Conservation (phyloP, 192 early-diverging fungal genomes). For the Coemansia sp. region DNA sequence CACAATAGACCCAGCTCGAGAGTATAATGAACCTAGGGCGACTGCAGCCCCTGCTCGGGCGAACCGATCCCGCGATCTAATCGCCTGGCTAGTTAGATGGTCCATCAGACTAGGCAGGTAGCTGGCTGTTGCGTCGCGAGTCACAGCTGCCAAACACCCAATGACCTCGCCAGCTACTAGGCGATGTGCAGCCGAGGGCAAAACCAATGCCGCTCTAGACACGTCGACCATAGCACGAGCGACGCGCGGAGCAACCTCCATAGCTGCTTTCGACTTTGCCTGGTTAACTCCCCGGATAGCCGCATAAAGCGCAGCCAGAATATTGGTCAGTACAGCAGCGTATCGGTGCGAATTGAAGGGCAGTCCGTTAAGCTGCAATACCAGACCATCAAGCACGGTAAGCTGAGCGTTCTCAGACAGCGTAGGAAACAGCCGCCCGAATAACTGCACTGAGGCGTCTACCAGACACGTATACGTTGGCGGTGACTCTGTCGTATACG, state of each 20-base stretch:
- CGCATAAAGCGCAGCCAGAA: slow-evolving; percentile 72
- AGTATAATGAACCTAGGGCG: slow-evolving; percentile 87
- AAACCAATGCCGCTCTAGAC: slow-evolving; percentile 62
- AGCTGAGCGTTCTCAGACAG: slow-evolving; percentile 76
- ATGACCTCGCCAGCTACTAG: slow-evolving; percentile 80
- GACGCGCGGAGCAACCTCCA: slow-evolving; percentile 23
- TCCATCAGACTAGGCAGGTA: slow-evolving; percentile 48
- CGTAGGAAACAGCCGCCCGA: slow-evolving; percentile 73
- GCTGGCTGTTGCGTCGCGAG: slow-evolving; percentile 25
- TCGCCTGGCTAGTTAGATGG: slow-evolving; percentile 66
- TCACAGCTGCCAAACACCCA: slow-evolving; percentile 73
- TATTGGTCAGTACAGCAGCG: slow-evolving; percentile 80
- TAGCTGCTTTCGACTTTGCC: not conserved
- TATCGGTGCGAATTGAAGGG: slow-evolving; percentile 74
- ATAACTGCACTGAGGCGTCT: slow-evolving; percentile 81
- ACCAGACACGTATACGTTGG: slow-evolving; percentile 59
- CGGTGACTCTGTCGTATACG: slow-evolving; percentile 5
- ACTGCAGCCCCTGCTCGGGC: slow-evolving; percentile 90
- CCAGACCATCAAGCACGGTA: slow-evolving; percentile 74
- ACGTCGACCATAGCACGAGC: slow-evolving; percentile 37
- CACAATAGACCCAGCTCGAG: slow-evolving; percentile 88
- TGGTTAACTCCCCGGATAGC: slow-evolving; percentile 39
- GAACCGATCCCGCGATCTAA: slow-evolving; percentile 92
- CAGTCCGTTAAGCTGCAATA: slow-evolving; percentile 63
- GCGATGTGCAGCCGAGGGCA: slow-evolving; percentile 72